A percentile compares a stretch with the other conserved stretches of the same genome.
phyloP scores from a whole-genome alignment of 768 basidiomycete species.

The Leccinum subtestaceum region DNA sequence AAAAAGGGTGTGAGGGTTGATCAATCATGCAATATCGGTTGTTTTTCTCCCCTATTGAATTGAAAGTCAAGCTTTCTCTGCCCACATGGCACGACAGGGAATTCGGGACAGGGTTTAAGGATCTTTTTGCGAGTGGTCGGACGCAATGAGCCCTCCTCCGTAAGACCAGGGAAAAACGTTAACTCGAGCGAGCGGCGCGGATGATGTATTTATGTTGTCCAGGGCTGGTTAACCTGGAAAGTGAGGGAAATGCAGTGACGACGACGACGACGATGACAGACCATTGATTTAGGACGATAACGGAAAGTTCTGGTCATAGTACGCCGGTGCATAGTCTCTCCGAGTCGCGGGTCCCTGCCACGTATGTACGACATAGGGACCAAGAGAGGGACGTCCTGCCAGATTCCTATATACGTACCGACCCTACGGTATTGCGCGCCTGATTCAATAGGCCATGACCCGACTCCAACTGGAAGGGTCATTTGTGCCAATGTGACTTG shows the following conservation, averaged over 20 bases:
- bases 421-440: conserved; percentile 1
- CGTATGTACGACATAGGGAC: not conserved
- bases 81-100: not conserved
- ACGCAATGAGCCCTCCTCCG: not conserved
- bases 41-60: not conserved
- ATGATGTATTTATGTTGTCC: not conserved
- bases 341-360: not conserved
- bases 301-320: not conserved
- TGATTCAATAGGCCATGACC: not conserved
- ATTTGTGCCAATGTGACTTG: not conserved
- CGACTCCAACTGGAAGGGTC: conserved; percentile 5
- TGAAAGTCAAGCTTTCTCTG: not conserved
- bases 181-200: not conserved
- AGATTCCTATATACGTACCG: not conserved
- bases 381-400: not conserved
- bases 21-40: not conserved
- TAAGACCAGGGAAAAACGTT: not conserved
- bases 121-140: not conserved
- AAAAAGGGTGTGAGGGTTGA: not conserved
- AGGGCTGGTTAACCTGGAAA: not conserved
- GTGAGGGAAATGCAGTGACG: not conserved
- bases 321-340: not conserved
- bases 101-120: not conserved
- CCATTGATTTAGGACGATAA: not conserved
- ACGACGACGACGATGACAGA: not conserved